Evolutionary conservation across 345 rosid species (phyloP).

Genomic region (Pugionium cornutum): DNA sequence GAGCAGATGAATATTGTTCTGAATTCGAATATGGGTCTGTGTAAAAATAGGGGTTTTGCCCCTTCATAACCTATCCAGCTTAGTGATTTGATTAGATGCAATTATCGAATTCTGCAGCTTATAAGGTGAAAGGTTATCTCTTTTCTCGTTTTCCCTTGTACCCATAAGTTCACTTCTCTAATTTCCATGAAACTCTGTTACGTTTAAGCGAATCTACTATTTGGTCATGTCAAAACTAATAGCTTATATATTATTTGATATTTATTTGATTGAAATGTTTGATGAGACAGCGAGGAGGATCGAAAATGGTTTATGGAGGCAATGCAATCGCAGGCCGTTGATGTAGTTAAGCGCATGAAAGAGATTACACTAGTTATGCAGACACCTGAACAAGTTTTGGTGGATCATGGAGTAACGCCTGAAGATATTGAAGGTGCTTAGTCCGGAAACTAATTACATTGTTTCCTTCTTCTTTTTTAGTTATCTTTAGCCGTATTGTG

Average conservation of each 20-base stretch:
- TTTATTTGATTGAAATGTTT: neutral
- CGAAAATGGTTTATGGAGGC: constrained; percentile 90
- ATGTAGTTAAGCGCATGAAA: constrained; percentile 82
- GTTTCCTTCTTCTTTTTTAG: neutral
- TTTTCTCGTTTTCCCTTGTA: constrained; percentile 9
- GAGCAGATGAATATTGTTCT: constrained; percentile 4
- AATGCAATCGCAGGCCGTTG: constrained; percentile 77
- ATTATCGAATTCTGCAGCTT: neutral
- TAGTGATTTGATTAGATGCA: neutral
- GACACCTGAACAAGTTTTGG: constrained; percentile 65
- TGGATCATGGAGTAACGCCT: constrained; percentile 72
- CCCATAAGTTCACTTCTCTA: neutral
- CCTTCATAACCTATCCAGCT: too few species aligned
- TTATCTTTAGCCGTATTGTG: neutral
- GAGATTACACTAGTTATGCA: constrained; percentile 87
- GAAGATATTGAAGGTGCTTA: constrained; percentile 60
- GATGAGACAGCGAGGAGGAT: constrained; percentile 73
- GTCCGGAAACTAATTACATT: neutral
- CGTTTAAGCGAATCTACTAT: neutral
- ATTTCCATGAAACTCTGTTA: neutral
- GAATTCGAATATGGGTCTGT: constrained; percentile 6
- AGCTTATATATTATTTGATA: neutral
- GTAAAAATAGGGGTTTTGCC: neutral
- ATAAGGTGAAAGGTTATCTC: neutral
- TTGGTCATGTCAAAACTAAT: neutral